A percentile compares a stretch with the other conserved stretches of the same genome.
These are phyloP conservation scores for Grosmannia huntii DNA, from an alignment of 2,329 filamentous ascomycete species.

Conservation along the genomic window DNA sequence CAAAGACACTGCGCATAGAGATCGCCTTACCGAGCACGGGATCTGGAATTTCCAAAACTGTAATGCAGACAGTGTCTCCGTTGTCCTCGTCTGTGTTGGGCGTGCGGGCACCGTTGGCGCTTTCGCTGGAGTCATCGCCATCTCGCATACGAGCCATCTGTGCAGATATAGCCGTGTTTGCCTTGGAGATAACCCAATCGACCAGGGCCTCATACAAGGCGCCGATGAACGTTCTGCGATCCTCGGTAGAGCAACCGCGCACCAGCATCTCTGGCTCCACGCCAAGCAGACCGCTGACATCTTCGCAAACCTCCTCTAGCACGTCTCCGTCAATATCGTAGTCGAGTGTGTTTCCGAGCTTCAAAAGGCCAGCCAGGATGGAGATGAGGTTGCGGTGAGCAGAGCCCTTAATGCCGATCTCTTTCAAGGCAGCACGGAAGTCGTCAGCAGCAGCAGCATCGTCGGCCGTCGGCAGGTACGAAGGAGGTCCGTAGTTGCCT, in stretches of 20 bases:
- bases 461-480: slow-evolving; percentile 83
- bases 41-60: slow-evolving; percentile 73
- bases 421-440: slow-evolving; percentile 73
- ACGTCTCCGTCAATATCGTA: slow-evolving; percentile 75
- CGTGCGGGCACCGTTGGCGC: slow-evolving; percentile 41
- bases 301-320: slow-evolving; percentile 77
- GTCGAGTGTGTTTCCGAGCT: slow-evolving; percentile 81
- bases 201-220: slow-evolving; percentile 89
- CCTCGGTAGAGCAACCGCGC: slow-evolving; percentile 68
- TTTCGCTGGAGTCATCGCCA: slow-evolving; percentile 55
- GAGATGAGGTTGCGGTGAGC: slow-evolving; percentile 74
- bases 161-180: slow-evolving; percentile 68
- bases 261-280: slow-evolving; percentile 74
- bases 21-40: slow-evolving; percentile 73
- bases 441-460: slow-evolving; percentile 89
- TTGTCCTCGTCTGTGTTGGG: slow-evolving; percentile 58
- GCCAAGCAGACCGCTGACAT: slow-evolving; percentile 75
- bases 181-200: slow-evolving; percentile 84
- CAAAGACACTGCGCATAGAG: slow-evolving; percentile 82
- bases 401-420: slow-evolving; percentile 86
- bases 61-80: slow-evolving; percentile 78
- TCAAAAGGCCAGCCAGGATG: slow-evolving; percentile 71
- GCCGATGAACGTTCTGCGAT: slow-evolving; percentile 68
- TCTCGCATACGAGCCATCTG: slow-evolving; percentile 59
- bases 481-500: slow-evolving; percentile 72